phyloP scores from a whole-genome alignment of 2,329 filamentous ascomycete genomes.

The Talaromyces sp. region DNA sequence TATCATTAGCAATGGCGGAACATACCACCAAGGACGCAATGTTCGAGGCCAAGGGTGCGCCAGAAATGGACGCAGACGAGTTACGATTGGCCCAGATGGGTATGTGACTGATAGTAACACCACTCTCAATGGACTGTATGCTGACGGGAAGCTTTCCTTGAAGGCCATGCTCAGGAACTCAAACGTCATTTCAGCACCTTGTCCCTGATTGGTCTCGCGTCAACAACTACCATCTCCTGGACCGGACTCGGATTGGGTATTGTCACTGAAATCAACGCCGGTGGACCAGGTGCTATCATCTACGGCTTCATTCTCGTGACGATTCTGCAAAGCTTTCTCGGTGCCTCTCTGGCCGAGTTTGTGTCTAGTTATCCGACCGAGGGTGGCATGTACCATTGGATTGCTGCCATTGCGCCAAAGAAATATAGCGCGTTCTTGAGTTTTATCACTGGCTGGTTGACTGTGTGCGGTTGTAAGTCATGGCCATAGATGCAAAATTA shows the following conservation, averaged over 20 bases:
- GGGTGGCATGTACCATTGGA: conserved; percentile 51
- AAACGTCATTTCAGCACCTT: conserved; percentile 46
- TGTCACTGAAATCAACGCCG: conserved; percentile 46
- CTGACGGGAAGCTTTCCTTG: conserved; percentile 12
- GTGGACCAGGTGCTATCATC: conserved; percentile 45
- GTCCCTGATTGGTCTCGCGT: conserved; percentile 47
- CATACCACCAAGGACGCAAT: not conserved
- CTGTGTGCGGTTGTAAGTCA: conserved; percentile 35
- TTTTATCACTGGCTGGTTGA: conserved; percentile 45
- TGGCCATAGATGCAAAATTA: not conserved
- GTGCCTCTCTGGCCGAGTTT: conserved; percentile 45
- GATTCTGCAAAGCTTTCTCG: conserved; percentile 44
- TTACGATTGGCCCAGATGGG: conserved; percentile 44
- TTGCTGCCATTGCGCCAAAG: conserved; percentile 44
- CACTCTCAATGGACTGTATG: not conserved
- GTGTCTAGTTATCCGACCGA: conserved; percentile 47
- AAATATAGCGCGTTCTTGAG: conserved; percentile 38
- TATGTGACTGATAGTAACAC: conserved; percentile 17
- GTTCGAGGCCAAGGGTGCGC: conserved; percentile 26
- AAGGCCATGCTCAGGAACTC: conserved; percentile 47
- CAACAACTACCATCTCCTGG: conserved; percentile 42
- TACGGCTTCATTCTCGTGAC: conserved; percentile 49
- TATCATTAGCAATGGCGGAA: not conserved
- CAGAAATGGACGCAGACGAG: conserved; percentile 28
- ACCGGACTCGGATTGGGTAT: conserved; percentile 39